A percentile compares a stretch with the other conserved stretches of the same genome.
phyloP scores from a whole-genome alignment of 768 basidiomycete species.

The Trametes maxima region DNA sequence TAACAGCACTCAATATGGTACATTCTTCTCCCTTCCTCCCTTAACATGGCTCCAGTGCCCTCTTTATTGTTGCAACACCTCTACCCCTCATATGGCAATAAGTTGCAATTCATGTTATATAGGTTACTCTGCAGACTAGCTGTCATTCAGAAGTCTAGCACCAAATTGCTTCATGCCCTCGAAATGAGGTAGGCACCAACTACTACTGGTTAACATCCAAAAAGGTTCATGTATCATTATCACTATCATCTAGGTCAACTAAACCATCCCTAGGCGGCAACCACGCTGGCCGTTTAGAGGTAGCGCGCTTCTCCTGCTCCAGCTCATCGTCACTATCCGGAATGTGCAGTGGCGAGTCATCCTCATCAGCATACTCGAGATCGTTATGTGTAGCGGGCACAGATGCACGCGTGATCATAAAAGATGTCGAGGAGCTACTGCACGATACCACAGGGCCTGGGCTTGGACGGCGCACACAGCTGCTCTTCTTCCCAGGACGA shows the following conservation, averaged over 20 bases:
- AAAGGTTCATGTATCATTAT: too few relatives aligned
- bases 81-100: too few relatives aligned
- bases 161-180: too few relatives aligned
- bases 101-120: too few relatives aligned
- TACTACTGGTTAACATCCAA: too few relatives aligned
- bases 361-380: constrained; percentile 6
- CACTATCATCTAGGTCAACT: constrained; percentile 34
- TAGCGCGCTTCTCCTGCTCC: constrained; percentile 20
- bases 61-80: too few relatives aligned
- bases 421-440: constrained; percentile 35
- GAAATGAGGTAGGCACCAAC: too few relatives aligned
- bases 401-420: constrained; percentile 8
- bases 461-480: constrained; percentile 61
- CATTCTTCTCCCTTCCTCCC: too few relatives aligned
- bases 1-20: too few relatives aligned
- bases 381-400: constrained; percentile 10
- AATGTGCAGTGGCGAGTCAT: constrained; percentile 16
- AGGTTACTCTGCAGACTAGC: too few relatives aligned
- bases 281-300: constrained; percentile 15
- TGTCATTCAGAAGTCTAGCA: too few relatives aligned
- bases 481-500: constrained; percentile 54
- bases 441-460: constrained; percentile 24
- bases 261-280: constrained; percentile 13
- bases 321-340: constrained; percentile 36
- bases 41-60: too few relatives aligned